phyloP scores from a whole-genome alignment of 768 basidiomycete genomes.

The Lactifluus hygrophoroides region DNA sequence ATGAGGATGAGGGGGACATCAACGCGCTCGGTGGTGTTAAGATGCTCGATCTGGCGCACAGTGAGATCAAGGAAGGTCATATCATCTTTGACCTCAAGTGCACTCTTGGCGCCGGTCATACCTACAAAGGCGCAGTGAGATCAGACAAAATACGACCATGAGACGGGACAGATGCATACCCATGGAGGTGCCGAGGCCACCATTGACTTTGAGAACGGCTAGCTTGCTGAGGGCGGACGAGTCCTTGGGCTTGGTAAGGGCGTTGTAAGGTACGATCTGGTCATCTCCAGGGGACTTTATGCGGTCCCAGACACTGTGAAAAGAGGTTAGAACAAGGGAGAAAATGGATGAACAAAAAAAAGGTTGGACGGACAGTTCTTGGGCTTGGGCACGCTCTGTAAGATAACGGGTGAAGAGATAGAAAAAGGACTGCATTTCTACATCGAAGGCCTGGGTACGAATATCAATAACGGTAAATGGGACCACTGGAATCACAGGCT shows the following conservation, averaged over 20 bases:
- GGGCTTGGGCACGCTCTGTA: constrained; percentile 74
- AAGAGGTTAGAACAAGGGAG: constrained; percentile 3
- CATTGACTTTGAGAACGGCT: constrained; percentile 73
- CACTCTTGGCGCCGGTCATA: constrained; percentile 57
- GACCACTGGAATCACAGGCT: constrained; percentile 8
- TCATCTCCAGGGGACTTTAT: constrained; percentile 59
- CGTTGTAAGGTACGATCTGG: constrained; percentile 52
- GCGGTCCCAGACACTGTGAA: constrained; percentile 27
- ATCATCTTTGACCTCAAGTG: constrained; percentile 68
- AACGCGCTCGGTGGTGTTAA: constrained; percentile 50
- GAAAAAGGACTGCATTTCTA: constrained; percentile 96
- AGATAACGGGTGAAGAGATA: constrained; percentile 94
- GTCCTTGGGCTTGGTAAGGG: constrained; percentile 38
- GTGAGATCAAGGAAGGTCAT: constrained; percentile 63
- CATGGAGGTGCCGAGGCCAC: constrained; percentile 63
- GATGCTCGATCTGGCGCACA: constrained; percentile 60
- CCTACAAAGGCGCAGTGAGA: constrained; percentile 25
- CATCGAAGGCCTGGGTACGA: constrained; percentile 65
- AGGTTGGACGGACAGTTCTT: constrained; percentile 57
- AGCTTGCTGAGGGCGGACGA: constrained; percentile 52
- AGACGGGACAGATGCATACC: constrained; percentile 26
- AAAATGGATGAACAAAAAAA: background rate
- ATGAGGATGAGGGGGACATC: constrained; percentile 75
- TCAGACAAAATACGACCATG: background rate
- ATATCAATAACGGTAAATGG: background rate